These are phyloP conservation scores for Kwoniella sp. DNA, from an alignment of 768 basidiomycete genomes.

Conservation along the genomic window DNA sequence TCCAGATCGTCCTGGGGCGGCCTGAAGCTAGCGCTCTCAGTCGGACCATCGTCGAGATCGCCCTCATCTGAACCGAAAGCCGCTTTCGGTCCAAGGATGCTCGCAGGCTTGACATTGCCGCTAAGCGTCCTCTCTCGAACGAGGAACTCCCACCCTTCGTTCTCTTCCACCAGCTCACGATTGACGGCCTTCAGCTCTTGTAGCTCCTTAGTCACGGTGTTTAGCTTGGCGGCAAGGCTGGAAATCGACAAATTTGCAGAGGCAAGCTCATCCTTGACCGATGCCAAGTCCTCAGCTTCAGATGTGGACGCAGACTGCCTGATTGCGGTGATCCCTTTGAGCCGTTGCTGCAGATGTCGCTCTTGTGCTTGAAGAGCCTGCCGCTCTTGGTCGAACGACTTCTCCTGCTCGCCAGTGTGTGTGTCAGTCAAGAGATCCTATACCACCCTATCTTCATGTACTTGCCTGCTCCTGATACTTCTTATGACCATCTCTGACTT, in stretches of 20 bases:
- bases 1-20: slow-evolving; percentile 10
- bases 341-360: slow-evolving; percentile 19
- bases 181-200: slow-evolving; percentile 84
- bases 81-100: slow-evolving; percentile 2
- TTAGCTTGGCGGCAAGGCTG: slow-evolving; percentile 75
- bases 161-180: slow-evolving; percentile 73
- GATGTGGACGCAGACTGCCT: not conserved
- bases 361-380: slow-evolving; percentile 39
- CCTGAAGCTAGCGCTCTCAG: not conserved
- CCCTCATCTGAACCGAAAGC: not conserved
- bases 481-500: slow-evolving; percentile 31
- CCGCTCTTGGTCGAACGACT: slow-evolving; percentile 41
- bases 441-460: not conserved
- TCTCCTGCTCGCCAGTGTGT: slow-evolving; percentile 27
- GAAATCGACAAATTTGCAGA: slow-evolving; percentile 79
- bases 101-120: slow-evolving; percentile 53
- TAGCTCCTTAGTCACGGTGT: slow-evolving; percentile 78
- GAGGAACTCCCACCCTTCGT: slow-evolving; percentile 93
- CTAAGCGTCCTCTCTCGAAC: slow-evolving; percentile 84
- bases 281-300: slow-evolving; percentile 1
- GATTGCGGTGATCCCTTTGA: slow-evolving; percentile 5
- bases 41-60: not conserved
- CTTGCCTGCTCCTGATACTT: slow-evolving; percentile 43
- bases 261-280: slow-evolving; percentile 60
- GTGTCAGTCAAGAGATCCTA: not conserved